Base-by-base conservation (phyloP, 371 early-diverging fungal genomes). In the Lichtheimia ramosa region DNA sequence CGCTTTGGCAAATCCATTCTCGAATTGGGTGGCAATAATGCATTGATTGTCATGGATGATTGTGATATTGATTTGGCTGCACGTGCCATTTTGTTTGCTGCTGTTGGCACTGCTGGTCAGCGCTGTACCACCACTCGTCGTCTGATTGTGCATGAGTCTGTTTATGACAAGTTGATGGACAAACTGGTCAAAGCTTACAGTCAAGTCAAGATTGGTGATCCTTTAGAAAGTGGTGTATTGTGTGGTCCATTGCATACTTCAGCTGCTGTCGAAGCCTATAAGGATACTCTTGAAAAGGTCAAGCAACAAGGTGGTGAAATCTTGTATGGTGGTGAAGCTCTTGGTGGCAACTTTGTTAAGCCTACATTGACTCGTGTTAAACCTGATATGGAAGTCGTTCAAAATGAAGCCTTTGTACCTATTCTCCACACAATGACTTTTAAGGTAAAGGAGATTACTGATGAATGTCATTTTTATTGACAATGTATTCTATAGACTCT, bases 11-110 rank as follows among this genome's bases (percentile, higher is more conserved):
- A 88, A 73, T 77, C 85, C 16, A 78, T 97, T 28, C 69, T 97
- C 43, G 97, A 97, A 73, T 83, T 97, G 15, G 98, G 98, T 49
- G 98, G 98, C 23, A 97, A 97, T 85, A 97, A 97, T 63, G 96
- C 97, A 46, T 90, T 97, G 54, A 88, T 96, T 49, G 95, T 94
- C 42, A 91, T 89, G 70, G 89, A 90, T 23, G 97, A 97, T 61
- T 96, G 96, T n/a, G 95, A 97, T 68, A 62, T 96, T 20, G 95
- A 96, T 52, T 74, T 97, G 48, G 97, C 97, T 6, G 81, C 96
- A 10, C 87, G 94, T 41, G 86, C 95, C 12, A 87, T 92, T 52
- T 77, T 97, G 48, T 97, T 97, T 78, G 96, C 98, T 15, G 96
- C 98, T 16, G 97, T 97, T 7, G 98, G 98, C 41, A 97, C 97